Percentiles rank a stretch among this genome's conserved stretches.
Conservation (phyloP, 2,329 filamentous ascomycete genomes). For the Colletotrichum higginsianum region DNA sequence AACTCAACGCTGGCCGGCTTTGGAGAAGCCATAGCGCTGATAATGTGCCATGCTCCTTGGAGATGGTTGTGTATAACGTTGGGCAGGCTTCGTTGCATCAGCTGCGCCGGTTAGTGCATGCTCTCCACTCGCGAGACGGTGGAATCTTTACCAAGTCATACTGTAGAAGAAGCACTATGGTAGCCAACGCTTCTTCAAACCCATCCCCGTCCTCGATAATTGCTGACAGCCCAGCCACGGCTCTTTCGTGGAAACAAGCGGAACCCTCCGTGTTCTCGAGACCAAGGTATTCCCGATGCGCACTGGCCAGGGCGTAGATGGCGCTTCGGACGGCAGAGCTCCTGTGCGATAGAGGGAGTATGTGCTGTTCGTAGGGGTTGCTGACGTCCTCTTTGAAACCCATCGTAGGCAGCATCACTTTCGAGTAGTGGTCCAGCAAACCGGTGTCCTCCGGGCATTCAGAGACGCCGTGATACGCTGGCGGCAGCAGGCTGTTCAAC, state of each 20-base stretch:
- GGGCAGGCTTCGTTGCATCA: constrained; percentile 32
- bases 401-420: constrained; percentile 28
- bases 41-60: constrained; percentile 35
- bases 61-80: constrained; percentile 32
- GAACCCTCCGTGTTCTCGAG: constrained; percentile 35
- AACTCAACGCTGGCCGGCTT: constrained; percentile 32
- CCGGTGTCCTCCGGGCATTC: constrained; percentile 34
- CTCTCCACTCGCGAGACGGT: accelerated
- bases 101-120: constrained; percentile 17
- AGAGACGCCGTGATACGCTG: constrained; percentile 1
- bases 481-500: constrained; percentile 13
- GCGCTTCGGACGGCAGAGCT: constrained; percentile 39
- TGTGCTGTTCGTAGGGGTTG: constrained; percentile 32
- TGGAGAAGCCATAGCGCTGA: constrained; percentile 22
- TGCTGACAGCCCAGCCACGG: constrained; percentile 26
- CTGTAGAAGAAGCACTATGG: constrained; percentile 37
- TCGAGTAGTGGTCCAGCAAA: constrained; percentile 39
- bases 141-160: constrained; percentile 36
- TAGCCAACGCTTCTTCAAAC: constrained; percentile 35
- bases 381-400: constrained; percentile 21
- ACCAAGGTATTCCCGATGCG: constrained; percentile 35
- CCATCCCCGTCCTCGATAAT: constrained; percentile 39
- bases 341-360: constrained; percentile 30
- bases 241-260: constrained; percentile 33
- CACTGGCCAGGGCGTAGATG: constrained; percentile 40